Percentiles rank a stretch among this genome's conserved stretches.
Evolutionary conservation across 352 stramenopile species (phyloP).

Genomic region (Pythium rishiriense): DNA sequence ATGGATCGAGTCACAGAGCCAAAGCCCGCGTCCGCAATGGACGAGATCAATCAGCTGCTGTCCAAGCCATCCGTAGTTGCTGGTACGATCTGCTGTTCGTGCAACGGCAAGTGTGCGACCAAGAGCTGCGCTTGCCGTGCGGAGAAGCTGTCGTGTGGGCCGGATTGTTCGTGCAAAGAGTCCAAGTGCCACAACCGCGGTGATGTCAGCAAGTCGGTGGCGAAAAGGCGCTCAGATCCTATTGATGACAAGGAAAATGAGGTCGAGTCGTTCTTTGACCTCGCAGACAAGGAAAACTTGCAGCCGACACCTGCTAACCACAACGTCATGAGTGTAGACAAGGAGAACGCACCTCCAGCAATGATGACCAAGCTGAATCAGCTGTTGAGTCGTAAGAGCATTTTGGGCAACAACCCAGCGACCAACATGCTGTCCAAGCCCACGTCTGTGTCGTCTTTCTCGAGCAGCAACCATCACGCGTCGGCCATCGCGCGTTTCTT

Average conservation of each 20-base stretch:
- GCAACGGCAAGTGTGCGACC: slow-evolving; percentile 74
- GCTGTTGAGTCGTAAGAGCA: slow-evolving; percentile 26
- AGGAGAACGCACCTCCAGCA: slow-evolving; percentile 18
- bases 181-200: slow-evolving; percentile 60
- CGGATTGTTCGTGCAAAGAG: slow-evolving; percentile 55
- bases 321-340: slow-evolving; percentile 6
- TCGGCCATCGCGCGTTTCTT: slow-evolving; percentile 32
- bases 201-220: slow-evolving; percentile 10
- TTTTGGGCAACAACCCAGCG: neutral
- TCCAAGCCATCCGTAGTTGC: slow-evolving; percentile 34
- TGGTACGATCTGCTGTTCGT: slow-evolving; percentile 52
- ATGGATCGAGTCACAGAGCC: slow-evolving; percentile 11
- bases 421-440: slow-evolving; percentile 5
- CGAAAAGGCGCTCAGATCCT: slow-evolving; percentile 27
- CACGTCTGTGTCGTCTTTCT: slow-evolving; percentile 3
- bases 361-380: slow-evolving; percentile 28
- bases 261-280: slow-evolving; percentile 39
- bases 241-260: slow-evolving; percentile 34
- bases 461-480: slow-evolving; percentile 13
- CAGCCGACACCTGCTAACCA: neutral
- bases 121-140: slow-evolving; percentile 68
- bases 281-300: slow-evolving; percentile 30
- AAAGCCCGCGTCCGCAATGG: slow-evolving; percentile 30
- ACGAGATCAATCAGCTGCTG: slow-evolving; percentile 62
- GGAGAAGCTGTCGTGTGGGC: slow-evolving; percentile 39